Conservation (phyloP, 192 early-diverging fungal species). For the Coemansia sp. region DNA sequence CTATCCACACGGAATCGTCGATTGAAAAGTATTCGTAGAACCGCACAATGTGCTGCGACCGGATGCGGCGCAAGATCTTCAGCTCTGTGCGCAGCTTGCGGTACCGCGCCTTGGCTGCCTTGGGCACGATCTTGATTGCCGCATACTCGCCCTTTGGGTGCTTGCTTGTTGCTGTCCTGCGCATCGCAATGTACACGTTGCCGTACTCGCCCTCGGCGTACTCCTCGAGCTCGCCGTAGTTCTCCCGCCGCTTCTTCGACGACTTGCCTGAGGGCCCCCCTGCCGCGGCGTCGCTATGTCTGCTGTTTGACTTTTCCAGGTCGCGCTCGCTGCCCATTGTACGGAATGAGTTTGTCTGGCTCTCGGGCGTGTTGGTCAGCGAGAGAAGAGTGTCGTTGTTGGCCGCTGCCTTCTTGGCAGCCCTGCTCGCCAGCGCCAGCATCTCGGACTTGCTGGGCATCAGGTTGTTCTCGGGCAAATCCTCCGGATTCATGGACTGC, state of each 20-base stretch:
- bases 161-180: slow-evolving; percentile 36
- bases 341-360: slow-evolving; percentile 10
- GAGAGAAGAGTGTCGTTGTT: slow-evolving; percentile 1
- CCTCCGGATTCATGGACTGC: slow-evolving; percentile 9
- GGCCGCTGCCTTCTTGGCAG: slow-evolving; percentile 1
- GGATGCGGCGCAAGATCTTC: slow-evolving; percentile 51
- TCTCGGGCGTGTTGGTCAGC: slow-evolving; percentile 1
- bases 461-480: slow-evolving; percentile 7
- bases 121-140: slow-evolving; percentile 54
- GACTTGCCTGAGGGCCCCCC: slow-evolving; percentile 30
- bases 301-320: slow-evolving; percentile 12
- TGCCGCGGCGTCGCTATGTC: slow-evolving; percentile 9
- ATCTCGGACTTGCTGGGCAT: slow-evolving; percentile 12
- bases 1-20: slow-evolving; percentile 57
- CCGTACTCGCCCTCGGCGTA: slow-evolving; percentile 58
- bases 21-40: slow-evolving; percentile 56
- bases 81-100: slow-evolving; percentile 55
- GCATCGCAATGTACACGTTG: slow-evolving; percentile 46
- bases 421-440: neutral
- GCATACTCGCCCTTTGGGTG: slow-evolving; percentile 44
- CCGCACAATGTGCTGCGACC: slow-evolving; percentile 51
- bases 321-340: slow-evolving; percentile 19
- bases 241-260: slow-evolving; percentile 47
- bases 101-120: slow-evolving; percentile 48
- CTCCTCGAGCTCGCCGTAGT: slow-evolving; percentile 55